These are phyloP conservation scores for Trametes punicea DNA, from an alignment of 768 basidiomycete genomes.

Conservation along the genomic window DNA sequence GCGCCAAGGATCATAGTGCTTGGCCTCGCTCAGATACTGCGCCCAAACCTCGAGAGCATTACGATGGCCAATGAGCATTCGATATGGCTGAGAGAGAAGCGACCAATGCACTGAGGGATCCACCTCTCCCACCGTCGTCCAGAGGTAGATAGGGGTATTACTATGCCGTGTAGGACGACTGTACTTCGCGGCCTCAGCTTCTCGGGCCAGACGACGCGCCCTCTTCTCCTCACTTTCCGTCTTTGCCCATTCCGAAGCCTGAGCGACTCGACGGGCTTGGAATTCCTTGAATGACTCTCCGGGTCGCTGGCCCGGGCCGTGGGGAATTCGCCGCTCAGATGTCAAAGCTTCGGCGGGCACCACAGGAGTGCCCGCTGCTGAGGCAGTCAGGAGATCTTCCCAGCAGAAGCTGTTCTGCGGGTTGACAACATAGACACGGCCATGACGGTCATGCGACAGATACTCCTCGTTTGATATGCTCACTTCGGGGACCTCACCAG, in stretches of 20 bases:
- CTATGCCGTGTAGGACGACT: not conserved
- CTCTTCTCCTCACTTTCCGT: not conserved
- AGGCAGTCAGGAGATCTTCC: not conserved
- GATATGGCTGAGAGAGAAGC: not conserved
- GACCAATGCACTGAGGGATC: not conserved
- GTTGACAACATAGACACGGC: no score
- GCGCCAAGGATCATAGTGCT: slow-evolving; percentile 3
- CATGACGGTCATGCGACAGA: no score
- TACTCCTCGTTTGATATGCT: no score
- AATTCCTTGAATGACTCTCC: not conserved
- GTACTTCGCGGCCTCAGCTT: not conserved
- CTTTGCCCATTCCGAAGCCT: not conserved
- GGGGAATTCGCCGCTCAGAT: not conserved
- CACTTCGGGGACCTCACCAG: no score
- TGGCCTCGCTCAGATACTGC: not conserved
- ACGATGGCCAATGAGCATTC: not conserved
- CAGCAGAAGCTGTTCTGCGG: not conserved
- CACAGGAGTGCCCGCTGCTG: not conserved
- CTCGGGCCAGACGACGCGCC: not conserved
- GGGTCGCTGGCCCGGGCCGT: not conserved
- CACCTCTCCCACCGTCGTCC: not conserved
- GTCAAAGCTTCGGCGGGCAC: not conserved
- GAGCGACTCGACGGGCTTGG: not conserved
- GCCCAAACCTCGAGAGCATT: not conserved
- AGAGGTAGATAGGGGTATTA: not conserved